A percentile compares a stretch with the other conserved stretches of the same genome.
phyloP scores from a whole-genome alignment of 768 basidiomycete genomes.

The Mycena albidolilacea region DNA sequence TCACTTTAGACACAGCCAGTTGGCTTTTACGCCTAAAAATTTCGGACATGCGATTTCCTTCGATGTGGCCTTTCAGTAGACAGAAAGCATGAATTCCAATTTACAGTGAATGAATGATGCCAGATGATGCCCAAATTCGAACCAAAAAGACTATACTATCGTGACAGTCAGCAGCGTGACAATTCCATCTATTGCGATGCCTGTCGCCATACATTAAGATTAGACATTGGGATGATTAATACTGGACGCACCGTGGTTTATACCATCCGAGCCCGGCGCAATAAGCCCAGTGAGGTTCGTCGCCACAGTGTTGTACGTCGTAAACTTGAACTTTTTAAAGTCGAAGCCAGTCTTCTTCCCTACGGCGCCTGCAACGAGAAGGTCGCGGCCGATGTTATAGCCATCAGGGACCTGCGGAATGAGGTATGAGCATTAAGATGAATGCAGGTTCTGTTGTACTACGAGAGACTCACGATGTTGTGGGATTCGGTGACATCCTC shows the following conservation, averaged over 20 bases:
- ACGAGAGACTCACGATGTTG: constrained; percentile 42
- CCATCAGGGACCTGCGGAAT: constrained; percentile 51
- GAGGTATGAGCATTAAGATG: too few relatives aligned
- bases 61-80: too few relatives aligned
- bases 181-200: constrained; percentile 62
- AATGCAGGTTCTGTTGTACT: too few relatives aligned
- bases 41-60: too few relatives aligned
- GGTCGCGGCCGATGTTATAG: constrained; percentile 62
- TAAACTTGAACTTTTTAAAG: constrained; percentile 35
- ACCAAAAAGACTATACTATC: constrained; percentile 37
- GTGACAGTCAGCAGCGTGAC: constrained; percentile 61
- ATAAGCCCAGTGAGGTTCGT: constrained; percentile 58
- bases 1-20: too few relatives aligned
- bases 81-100: too few relatives aligned
- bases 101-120: too few relatives aligned
- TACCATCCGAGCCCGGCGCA: constrained; percentile 53
- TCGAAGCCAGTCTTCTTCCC: constrained; percentile 50
- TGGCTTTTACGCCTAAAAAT: too few relatives aligned
- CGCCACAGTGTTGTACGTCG: constrained; percentile 51
- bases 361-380: constrained; percentile 52
- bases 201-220: background rate
- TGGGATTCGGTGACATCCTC: constrained; percentile 54
- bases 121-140: background rate
- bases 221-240: background rate
- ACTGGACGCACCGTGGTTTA: constrained; percentile 57